phyloP scores from a whole-genome alignment of 495 filamentous ascomycete genomes.

The Lepraria neglecta region DNA sequence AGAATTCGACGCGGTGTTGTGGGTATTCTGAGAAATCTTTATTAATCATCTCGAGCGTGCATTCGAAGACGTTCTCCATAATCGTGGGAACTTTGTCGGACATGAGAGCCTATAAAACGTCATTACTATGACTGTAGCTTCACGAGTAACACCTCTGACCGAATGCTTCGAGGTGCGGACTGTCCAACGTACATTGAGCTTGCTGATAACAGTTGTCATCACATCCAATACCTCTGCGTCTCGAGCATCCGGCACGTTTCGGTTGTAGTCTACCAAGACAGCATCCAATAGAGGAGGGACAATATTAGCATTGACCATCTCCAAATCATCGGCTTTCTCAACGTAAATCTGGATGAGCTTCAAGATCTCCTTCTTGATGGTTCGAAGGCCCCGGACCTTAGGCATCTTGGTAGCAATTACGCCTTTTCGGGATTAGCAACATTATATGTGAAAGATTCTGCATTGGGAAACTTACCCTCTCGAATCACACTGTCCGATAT shows the following conservation, averaged over 20 bases:
- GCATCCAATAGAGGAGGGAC: conserved; percentile 96
- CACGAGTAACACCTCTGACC: conserved; percentile 29
- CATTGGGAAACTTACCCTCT: conserved; percentile 58
- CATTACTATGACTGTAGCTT: conserved; percentile 25
- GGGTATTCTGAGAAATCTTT: conserved; percentile 99
- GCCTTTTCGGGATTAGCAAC: conserved; percentile 45
- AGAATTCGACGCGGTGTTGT: conserved; percentile 96
- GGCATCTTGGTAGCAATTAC: conserved; percentile 96
- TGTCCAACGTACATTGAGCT: conserved; percentile 76
- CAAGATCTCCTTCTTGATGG: conserved; percentile 98
- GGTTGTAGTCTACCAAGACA: conserved; percentile 90
- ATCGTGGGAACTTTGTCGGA: conserved; percentile 95
- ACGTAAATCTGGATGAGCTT: conserved; percentile 98
- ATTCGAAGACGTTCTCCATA: conserved; percentile 98
- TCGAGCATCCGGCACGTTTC: conserved; percentile 90
- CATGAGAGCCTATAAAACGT: conserved; percentile 66
- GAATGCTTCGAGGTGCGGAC: conserved; percentile 38
- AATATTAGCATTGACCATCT: conserved; percentile 86
- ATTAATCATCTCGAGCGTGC: conserved; percentile 99
- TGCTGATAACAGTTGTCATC: conserved; percentile 94
- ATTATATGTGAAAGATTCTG: neutral
- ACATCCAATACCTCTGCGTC: conserved; percentile 96
- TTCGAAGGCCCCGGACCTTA: conserved; percentile 86
- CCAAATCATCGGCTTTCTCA: conserved; percentile 91
- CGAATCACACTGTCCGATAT: conserved; percentile 85